phyloP scores from a whole-genome alignment of 2,329 filamentous ascomycete genomes.

The Colletotrichum liaoningense region DNA sequence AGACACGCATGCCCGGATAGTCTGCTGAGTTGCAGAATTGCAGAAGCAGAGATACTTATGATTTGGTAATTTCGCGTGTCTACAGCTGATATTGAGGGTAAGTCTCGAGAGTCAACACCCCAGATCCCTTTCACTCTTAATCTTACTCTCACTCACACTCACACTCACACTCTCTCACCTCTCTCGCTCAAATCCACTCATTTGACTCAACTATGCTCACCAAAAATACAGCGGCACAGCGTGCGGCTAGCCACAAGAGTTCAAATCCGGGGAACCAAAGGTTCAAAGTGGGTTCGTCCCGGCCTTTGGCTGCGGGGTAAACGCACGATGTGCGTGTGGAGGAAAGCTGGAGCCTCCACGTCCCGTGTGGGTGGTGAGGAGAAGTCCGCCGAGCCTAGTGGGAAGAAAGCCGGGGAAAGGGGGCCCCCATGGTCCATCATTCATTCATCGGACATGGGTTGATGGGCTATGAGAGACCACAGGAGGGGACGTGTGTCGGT shows the following conservation, averaged over 20 bases:
- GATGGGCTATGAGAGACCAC: neutral
- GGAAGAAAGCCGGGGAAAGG: constrained; percentile 26
- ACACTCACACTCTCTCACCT: too few relatives aligned
- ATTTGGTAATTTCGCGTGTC: constrained; percentile 2
- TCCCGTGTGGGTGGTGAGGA: constrained; percentile 7
- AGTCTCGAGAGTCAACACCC: neutral
- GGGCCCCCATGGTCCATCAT: neutral
- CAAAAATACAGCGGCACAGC: neutral
- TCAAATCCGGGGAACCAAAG: constrained; percentile 28
- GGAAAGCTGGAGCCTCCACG: constrained; percentile 2
- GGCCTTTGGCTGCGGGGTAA: constrained; percentile 28
- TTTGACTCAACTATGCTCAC: neutral
- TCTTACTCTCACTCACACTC: too few relatives aligned
- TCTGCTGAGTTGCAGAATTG: neutral
- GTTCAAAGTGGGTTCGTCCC: constrained; percentile 20
- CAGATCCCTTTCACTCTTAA: neutral
- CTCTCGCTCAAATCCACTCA: neutral
- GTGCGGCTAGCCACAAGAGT: neutral
- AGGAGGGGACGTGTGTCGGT: neutral
- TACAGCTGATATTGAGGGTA: neutral
- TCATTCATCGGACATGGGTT: too few relatives aligned
- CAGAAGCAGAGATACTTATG: neutral
- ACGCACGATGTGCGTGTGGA: constrained; percentile 13
- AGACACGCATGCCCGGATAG: neutral
- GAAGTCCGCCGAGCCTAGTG: constrained; percentile 2